phyloP scores from a whole-genome alignment of 768 basidiomycete species.

The Omphalotus guepiniiformis region DNA sequence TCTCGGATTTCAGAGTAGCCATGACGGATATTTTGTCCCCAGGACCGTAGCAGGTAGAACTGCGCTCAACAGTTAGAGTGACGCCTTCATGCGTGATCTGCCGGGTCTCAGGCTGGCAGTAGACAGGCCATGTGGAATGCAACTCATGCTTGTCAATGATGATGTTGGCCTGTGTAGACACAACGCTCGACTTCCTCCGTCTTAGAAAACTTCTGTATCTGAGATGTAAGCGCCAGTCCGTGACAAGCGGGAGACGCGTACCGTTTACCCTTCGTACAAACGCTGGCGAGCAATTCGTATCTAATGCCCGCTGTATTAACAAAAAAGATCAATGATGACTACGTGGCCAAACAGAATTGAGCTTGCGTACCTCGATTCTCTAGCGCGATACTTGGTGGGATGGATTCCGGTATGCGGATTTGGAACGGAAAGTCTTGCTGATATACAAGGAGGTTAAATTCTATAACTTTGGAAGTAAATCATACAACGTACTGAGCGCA shows the following conservation, averaged over 20 bases:
- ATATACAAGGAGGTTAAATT: slow-evolving; percentile 2
- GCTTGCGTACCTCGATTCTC: slow-evolving; percentile 60
- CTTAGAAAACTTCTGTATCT: slow-evolving; percentile 72
- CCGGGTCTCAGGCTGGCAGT: slow-evolving; percentile 74
- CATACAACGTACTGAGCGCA: slow-evolving; percentile 54
- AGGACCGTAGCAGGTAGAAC: slow-evolving; percentile 79
- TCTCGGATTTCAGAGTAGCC: slow-evolving; percentile 71
- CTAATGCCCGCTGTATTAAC: slow-evolving; percentile 63
- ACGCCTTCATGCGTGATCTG: slow-evolving; percentile 62
- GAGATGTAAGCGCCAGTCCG: slow-evolving; percentile 3
- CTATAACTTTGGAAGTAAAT: slow-evolving; percentile 7
- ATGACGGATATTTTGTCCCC: slow-evolving; percentile 74
- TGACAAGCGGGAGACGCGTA: slow-evolving; percentile 26
- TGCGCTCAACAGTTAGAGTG: slow-evolving; percentile 71
- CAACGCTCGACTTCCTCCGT: slow-evolving; percentile 65
- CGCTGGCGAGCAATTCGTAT: slow-evolving; percentile 86
- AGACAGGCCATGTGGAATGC: slow-evolving; percentile 92
- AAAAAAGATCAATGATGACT: background rate
- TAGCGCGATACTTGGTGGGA: slow-evolving; percentile 81
- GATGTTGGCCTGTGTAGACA: slow-evolving; percentile 65
- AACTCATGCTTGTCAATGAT: slow-evolving; percentile 92
- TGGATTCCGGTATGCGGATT: slow-evolving; percentile 88
- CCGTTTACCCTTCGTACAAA: slow-evolving; percentile 87
- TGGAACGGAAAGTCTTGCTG: slow-evolving; percentile 88
- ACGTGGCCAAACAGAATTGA: background rate